A percentile compares a stretch with the other conserved stretches of the same genome.
Evolutionary conservation across 2,329 filamentous ascomycete species (phyloP).

Genomic region (Sclerotinia sclerotiorum): DNA sequence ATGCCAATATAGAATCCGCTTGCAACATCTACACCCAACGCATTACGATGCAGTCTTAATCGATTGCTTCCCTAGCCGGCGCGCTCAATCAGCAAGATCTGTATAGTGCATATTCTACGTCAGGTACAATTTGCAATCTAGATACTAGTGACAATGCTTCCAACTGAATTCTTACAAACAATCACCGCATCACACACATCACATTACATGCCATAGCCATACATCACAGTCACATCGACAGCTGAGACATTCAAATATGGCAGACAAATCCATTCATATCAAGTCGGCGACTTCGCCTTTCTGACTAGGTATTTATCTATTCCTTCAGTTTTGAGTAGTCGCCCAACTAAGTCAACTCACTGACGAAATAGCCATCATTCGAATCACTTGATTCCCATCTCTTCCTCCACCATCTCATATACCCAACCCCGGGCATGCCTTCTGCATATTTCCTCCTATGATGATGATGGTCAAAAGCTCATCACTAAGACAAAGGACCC

Average conservation of each 20-base stretch:
- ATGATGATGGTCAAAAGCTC: slow-evolving; percentile 20
- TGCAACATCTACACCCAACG: too few relatives aligned
- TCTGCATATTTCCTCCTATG: slow-evolving; percentile 13
- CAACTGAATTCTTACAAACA: not conserved
- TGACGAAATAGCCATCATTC: not conserved
- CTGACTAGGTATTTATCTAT: slow-evolving; percentile 21
- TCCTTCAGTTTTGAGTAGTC: slow-evolving; percentile 4
- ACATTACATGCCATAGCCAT: not conserved
- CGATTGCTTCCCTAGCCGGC: too few relatives aligned
- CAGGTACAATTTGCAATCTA: too few relatives aligned
- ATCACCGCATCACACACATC: not conserved
- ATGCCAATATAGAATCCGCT: too few relatives aligned
- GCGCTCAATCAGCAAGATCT: not conserved
- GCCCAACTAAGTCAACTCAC: not conserved
- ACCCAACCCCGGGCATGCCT: slow-evolving; percentile 17
- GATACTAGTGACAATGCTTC: not conserved
- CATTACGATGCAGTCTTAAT: too few relatives aligned
- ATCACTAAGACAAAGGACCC: slow-evolving; percentile 29
- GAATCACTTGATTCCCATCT: slow-evolving; percentile 24
- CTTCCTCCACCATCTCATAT: not conserved
- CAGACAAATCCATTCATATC: slow-evolving; percentile 20
- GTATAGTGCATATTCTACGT: not conserved
- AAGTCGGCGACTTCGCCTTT: slow-evolving; percentile 20
- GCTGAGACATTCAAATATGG: not conserved
- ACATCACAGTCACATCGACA: not conserved